Conservation (phyloP, 176 grass and related monocot species). For the Urochloa ruziziensis region DNA sequence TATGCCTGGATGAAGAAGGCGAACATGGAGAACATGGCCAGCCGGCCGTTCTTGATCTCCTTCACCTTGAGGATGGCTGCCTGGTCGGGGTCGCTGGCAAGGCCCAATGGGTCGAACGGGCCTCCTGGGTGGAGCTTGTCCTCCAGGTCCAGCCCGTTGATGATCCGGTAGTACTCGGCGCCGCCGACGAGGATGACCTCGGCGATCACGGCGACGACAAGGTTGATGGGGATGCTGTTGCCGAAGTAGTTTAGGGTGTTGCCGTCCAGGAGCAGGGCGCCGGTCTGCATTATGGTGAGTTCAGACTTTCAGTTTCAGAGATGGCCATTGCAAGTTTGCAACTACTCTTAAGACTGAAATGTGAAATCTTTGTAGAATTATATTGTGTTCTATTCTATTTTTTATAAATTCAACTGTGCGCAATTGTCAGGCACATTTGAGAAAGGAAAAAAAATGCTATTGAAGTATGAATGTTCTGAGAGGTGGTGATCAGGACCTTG, state of each 20-base stretch:
- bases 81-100: conserved; percentile 85
- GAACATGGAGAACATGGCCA: conserved; percentile 97
- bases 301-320: not conserved
- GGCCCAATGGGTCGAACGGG: conserved; percentile 82
- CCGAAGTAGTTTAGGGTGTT: conserved; percentile 98
- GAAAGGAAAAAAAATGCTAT: not conserved
- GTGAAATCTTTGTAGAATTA: not conserved
- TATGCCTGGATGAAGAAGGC: conserved; percentile 98
- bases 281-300: conserved; percentile 52
- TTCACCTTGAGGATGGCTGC: conserved; percentile 93
- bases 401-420: not conserved
- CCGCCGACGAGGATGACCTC: conserved; percentile 87
- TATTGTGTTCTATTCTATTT: not conserved
- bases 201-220: conserved; percentile 63
- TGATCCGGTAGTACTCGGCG: conserved; percentile 97
- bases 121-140: conserved; percentile 92
- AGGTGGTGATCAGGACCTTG: conserved; percentile 54
- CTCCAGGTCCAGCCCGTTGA: conserved; percentile 83
- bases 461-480: not conserved
- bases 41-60: conserved; percentile 97
- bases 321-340: not conserved
- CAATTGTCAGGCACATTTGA: not conserved
- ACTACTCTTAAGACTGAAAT: not conserved
- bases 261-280: conserved; percentile 89
- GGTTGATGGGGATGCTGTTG: conserved; percentile 97